These are phyloP conservation scores for Tripterygium wilfordii DNA, from an alignment of 177 flowering plant species.

Conservation along the genomic window DNA sequence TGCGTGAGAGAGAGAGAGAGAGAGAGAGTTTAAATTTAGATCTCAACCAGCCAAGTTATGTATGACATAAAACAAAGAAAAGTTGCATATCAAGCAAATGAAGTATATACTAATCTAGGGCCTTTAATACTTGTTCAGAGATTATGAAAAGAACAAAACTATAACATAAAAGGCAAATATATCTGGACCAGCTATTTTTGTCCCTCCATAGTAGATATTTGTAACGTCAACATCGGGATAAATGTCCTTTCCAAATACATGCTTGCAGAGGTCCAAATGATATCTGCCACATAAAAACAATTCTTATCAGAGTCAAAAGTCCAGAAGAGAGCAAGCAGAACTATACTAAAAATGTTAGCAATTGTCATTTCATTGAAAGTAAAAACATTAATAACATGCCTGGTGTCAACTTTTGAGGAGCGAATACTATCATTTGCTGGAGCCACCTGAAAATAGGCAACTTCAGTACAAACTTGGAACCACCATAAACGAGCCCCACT, in stretches of 20 bases:
- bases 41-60: too few relatives aligned
- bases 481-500: conserved; percentile 80
- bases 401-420: conserved; percentile 67
- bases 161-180: conserved; percentile 6
- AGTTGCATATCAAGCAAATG: too few relatives aligned
- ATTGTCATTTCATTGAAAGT: background rate
- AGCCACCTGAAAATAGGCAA: conserved; percentile 95
- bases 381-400: conserved; percentile 27
- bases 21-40: too few relatives aligned
- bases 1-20: too few relatives aligned
- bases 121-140: too few relatives aligned
- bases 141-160: background rate
- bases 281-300: too few relatives aligned
- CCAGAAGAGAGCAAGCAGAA: too few relatives aligned
- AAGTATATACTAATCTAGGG: too few relatives aligned
- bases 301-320: too few relatives aligned
- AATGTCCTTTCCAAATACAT: conserved; percentile 82
- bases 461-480: conserved; percentile 99
- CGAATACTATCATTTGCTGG: conserved; percentile 88
- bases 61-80: too few relatives aligned
- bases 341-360: too few relatives aligned
- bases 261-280: conserved; percentile 93
- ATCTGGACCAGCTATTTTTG: conserved; percentile 65
- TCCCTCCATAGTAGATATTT: conserved; percentile 90
- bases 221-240: conserved; percentile 83